Conservation (phyloP, 2,329 filamentous ascomycete genomes). For the Fusarium tupiense region DNA sequence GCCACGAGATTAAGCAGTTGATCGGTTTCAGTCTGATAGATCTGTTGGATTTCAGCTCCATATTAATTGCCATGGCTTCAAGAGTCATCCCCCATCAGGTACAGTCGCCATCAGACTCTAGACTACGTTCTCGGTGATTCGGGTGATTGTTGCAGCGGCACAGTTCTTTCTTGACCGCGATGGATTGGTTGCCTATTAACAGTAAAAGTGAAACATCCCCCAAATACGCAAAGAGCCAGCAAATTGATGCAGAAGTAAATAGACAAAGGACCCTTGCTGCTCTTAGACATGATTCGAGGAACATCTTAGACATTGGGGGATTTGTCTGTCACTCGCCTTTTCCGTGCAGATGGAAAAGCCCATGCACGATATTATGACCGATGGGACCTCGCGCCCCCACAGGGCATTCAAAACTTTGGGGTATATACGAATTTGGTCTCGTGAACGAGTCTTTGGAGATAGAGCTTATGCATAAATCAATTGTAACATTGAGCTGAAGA, state of each 20-base stretch:
- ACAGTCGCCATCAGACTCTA: fast-evolving
- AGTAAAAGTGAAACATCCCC: background rate
- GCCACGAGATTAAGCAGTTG: background rate
- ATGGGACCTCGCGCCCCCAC: background rate
- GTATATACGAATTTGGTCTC: no score
- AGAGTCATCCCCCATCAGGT: background rate
- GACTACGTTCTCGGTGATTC: background rate
- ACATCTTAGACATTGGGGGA: background rate
- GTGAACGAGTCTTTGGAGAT: no score
- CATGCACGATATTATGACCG: background rate
- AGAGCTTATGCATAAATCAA: background rate
- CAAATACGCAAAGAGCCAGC: background rate
- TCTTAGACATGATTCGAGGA: background rate
- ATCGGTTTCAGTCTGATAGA: background rate
- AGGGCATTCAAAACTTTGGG: background rate
- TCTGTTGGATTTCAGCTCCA: fast-evolving
- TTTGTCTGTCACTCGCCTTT: background rate
- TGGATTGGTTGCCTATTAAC: fast-evolving
- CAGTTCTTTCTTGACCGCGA: background rate
- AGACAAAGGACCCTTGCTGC: fast-evolving
- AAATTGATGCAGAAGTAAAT: fast-evolving
- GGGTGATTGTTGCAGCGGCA: background rate
- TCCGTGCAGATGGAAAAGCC: background rate
- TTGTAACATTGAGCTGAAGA: fast-evolving
- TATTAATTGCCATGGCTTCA: fast-evolving